Percentiles rank a stretch among this genome's conserved stretches.
phyloP scores from a whole-genome alignment of 2,329 filamentous ascomycete genomes.

The Fonsecaea pugnacius region DNA sequence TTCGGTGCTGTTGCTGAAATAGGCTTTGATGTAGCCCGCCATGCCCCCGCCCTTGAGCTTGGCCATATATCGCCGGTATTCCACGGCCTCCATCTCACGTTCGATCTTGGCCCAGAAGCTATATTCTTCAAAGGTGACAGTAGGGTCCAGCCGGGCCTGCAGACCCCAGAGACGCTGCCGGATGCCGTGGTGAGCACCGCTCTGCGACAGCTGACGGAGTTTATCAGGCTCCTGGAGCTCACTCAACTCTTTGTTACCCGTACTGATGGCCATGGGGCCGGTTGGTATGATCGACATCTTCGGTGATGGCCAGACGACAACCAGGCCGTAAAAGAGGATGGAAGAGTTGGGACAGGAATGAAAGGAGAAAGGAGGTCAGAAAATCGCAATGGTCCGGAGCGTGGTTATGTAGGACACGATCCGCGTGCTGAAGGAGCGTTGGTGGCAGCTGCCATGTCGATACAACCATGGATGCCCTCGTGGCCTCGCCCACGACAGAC shows the following conservation, averaged over 20 bases:
- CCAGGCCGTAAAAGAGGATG: background rate
- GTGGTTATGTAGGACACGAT: background rate
- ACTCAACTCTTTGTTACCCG: slow-evolving; percentile 1
- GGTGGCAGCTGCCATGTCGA: background rate
- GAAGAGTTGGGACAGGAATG: background rate
- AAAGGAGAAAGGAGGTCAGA: background rate
- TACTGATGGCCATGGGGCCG: slow-evolving; percentile 11
- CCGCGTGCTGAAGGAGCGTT: background rate
- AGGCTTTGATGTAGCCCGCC: slow-evolving; percentile 11
- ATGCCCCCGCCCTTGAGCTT: slow-evolving; percentile 7
- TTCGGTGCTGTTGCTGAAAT: slow-evolving; percentile 8
- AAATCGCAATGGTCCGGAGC: background rate
- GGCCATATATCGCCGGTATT: slow-evolving; percentile 7
- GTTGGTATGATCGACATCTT: slow-evolving; percentile 15
- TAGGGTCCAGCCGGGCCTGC: slow-evolving; percentile 11
- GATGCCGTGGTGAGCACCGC: slow-evolving; percentile 3
- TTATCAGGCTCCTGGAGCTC: slow-evolving; percentile 11
- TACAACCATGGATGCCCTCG: background rate
- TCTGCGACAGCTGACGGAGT: slow-evolving; percentile 8
- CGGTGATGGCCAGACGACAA: background rate
- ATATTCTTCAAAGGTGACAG: slow-evolving; percentile 20
- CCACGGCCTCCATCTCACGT: slow-evolving; percentile 15
- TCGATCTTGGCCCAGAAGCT: slow-evolving; percentile 17
- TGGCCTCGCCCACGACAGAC: background rate
- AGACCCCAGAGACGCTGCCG: slow-evolving; percentile 8